Evolutionary conservation across 164 flowering plant genomes (phyloP).

Genomic region (Kingdonia uniflora): DNA sequence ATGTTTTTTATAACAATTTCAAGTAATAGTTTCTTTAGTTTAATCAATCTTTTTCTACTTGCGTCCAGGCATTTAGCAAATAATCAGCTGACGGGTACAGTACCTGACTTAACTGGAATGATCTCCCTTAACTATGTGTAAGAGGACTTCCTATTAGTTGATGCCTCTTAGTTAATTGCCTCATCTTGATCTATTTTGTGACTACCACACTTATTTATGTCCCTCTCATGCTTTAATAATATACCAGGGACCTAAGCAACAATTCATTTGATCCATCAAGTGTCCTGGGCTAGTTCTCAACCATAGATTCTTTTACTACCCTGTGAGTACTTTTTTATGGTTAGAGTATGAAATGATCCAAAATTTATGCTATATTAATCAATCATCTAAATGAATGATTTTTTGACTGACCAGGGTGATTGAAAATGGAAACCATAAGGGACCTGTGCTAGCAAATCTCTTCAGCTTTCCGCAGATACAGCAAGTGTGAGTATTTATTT

Average conservation of each 20-base stretch:
- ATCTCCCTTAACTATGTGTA: slow-evolving; percentile 66
- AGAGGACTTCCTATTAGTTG: slow-evolving; percentile 20
- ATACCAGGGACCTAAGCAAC: slow-evolving; percentile 74
- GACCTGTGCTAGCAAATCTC: slow-evolving; percentile 39
- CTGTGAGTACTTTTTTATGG: slow-evolving; percentile 40
- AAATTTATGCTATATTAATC: no score
- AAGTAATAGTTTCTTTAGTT: no score
- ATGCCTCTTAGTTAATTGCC: no score
- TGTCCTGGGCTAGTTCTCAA: slow-evolving; percentile 83
- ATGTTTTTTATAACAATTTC: no score
- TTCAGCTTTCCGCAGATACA: slow-evolving; percentile 65
- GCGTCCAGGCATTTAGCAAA: slow-evolving; percentile 61
- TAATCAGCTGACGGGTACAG: slow-evolving; percentile 47
- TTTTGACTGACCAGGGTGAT: slow-evolving; percentile 34
- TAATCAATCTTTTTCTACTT: neutral
- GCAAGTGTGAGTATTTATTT: slow-evolving; percentile 57
- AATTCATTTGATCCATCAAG: slow-evolving; percentile 55
- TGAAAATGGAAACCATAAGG: slow-evolving; percentile 56
- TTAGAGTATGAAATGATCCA: no score
- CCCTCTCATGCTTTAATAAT: no score
- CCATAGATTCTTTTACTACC: slow-evolving; percentile 63
- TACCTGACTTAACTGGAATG: slow-evolving; percentile 69
- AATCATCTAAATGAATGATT: slow-evolving; percentile 3
- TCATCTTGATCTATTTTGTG: no score
- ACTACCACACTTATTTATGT: no score